These are phyloP conservation scores for Botryotinia convoluta DNA, from an alignment of 2,329 filamentous ascomycete genomes.

Conservation along the genomic window DNA sequence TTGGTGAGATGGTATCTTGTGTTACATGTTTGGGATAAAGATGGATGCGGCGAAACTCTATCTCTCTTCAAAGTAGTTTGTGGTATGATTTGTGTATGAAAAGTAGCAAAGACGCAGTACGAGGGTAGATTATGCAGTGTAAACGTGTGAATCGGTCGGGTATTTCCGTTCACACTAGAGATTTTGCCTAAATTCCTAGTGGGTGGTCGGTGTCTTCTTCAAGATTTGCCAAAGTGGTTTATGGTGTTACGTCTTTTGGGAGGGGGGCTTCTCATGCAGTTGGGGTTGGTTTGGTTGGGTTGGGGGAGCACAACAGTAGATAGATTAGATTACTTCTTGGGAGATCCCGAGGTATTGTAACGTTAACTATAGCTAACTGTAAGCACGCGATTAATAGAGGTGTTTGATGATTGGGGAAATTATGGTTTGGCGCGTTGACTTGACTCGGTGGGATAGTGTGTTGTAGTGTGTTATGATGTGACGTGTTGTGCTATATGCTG, in stretches of 20 bases:
- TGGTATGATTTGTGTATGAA: background rate
- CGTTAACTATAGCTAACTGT: background rate
- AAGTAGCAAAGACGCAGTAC: background rate
- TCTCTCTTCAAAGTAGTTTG: background rate
- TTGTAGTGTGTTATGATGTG: background rate
- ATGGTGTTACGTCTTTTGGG: background rate
- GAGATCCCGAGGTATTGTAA: background rate
- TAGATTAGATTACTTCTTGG: background rate
- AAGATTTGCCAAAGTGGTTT: background rate
- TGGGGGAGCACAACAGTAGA: background rate
- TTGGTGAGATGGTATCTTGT: background rate
- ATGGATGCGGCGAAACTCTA: background rate
- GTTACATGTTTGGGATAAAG: background rate
- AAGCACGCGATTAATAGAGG: background rate
- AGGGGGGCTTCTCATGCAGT: background rate
- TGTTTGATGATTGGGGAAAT: background rate
- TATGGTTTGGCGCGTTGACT: background rate
- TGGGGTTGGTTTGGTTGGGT: background rate
- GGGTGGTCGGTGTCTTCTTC: background rate
- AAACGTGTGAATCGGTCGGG: background rate
- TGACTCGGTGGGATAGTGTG: background rate
- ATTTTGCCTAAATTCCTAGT: background rate
- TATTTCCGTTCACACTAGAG: background rate
- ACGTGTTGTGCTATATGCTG: background rate
- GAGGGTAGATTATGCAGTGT: conserved; percentile 1